Percentiles rank a stretch among this genome's conserved stretches.
These are phyloP conservation scores for Candida schatavii DNA, from an alignment of 805 yeast species.

Conservation along the genomic window DNA sequence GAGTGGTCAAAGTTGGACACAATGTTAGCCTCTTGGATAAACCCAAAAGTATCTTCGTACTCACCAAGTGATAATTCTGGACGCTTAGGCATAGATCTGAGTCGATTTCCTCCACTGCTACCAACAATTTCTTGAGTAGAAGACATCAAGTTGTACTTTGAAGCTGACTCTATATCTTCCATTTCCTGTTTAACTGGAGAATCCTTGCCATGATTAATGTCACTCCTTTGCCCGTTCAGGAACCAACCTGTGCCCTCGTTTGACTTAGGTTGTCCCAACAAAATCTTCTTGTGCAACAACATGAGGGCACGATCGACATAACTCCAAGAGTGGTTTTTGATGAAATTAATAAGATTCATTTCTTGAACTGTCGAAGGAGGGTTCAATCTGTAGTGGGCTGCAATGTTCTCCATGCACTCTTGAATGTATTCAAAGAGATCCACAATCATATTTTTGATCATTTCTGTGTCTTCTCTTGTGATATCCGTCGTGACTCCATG, in stretches of 20 bases:
- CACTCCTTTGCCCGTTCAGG: no score
- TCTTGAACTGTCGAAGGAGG: constrained; percentile 39
- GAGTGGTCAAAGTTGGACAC: constrained; percentile 35
- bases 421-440: constrained; percentile 50
- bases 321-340: constrained; percentile 47
- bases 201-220: background rate
- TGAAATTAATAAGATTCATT: constrained; percentile 46
- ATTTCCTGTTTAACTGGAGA: background rate
- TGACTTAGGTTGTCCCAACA: constrained; percentile 26
- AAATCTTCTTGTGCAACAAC: constrained; percentile 41
- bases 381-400: constrained; percentile 27
- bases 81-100: constrained; percentile 12
- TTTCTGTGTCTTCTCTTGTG: constrained; percentile 40
- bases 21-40: constrained; percentile 36
- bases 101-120: background rate
- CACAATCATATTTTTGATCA: constrained; percentile 46
- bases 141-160: background rate
- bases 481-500: constrained; percentile 45
- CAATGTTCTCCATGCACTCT: constrained; percentile 43
- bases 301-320: constrained; percentile 54
- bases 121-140: background rate
- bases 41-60: constrained; percentile 41
- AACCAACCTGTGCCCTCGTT: background rate
- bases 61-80: constrained; percentile 27
- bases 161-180: background rate